These are phyloP conservation scores for Phytopythium vexans DNA, from an alignment of 352 stramenopile species.

Conservation along the genomic window DNA sequence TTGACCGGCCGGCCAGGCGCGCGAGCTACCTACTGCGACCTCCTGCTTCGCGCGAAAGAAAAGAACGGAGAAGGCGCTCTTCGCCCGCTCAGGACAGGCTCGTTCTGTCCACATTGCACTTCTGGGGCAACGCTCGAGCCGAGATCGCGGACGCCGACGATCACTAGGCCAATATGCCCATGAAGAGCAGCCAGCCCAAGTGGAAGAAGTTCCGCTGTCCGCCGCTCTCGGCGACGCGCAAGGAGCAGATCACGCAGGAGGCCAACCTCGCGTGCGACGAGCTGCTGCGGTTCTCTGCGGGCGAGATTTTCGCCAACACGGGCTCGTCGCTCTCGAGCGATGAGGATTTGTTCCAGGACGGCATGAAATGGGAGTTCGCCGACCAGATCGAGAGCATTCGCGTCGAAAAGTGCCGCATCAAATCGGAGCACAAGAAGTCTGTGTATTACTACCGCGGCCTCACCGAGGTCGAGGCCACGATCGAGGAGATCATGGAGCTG, in stretches of 20 bases:
- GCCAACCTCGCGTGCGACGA: constrained; percentile 77
- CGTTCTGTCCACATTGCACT: too few relatives aligned
- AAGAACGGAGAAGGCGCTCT: too few relatives aligned
- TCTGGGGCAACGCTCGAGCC: too few relatives aligned
- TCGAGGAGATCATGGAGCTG: constrained; percentile 74
- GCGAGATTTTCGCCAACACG: constrained; percentile 42
- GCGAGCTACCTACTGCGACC: too few relatives aligned
- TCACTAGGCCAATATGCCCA: too few relatives aligned
- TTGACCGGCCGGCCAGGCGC: too few relatives aligned
- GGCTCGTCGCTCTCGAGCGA: constrained; percentile 20
- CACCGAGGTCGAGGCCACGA: constrained; percentile 54
- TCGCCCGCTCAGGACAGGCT: too few relatives aligned
- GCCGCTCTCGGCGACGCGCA: constrained; percentile 51
- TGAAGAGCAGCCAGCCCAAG: constrained; percentile 56
- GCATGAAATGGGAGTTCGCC: constrained; percentile 69
- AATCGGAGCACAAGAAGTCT: too few relatives aligned
- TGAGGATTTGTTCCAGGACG: constrained; percentile 29
- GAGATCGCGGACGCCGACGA: too few relatives aligned
- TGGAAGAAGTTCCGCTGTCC: constrained; percentile 80
- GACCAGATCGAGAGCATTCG: constrained; percentile 68
- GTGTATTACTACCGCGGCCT: constrained; percentile 74
- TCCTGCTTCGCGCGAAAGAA: too few relatives aligned
- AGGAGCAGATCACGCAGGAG: constrained; percentile 67
- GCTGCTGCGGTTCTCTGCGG: constrained; percentile 66
- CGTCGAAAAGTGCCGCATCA: constrained; percentile 77